phyloP scores from a whole-genome alignment of 2,329 filamentous ascomycete species.

The Lachnellula hyalina region DNA sequence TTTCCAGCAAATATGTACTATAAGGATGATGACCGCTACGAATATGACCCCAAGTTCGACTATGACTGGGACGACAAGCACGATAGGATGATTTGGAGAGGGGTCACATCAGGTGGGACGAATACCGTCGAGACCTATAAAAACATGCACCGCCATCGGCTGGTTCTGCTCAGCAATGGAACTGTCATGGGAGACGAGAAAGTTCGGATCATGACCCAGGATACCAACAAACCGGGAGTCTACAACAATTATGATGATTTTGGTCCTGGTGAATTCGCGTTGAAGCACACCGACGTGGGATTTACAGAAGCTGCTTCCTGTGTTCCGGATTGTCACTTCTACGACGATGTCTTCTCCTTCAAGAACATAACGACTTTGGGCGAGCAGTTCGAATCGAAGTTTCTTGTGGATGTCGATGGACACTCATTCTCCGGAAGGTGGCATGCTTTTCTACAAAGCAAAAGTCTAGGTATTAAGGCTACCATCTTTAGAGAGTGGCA shows the following conservation, averaged over 20 bases:
- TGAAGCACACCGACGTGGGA: slow-evolving; percentile 30
- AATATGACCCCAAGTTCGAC: slow-evolving; percentile 50
- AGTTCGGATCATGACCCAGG: slow-evolving; percentile 31
- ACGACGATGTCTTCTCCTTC: slow-evolving; percentile 40
- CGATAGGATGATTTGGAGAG: slow-evolving; percentile 56
- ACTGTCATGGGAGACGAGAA: slow-evolving; percentile 40
- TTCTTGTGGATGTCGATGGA: slow-evolving; percentile 72
- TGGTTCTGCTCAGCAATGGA: slow-evolving; percentile 49
- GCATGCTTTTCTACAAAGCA: slow-evolving; percentile 63
- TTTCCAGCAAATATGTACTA: slow-evolving; percentile 63
- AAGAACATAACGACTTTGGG: slow-evolving; percentile 51
- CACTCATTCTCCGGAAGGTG: slow-evolving; percentile 66
- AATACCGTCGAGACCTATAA: slow-evolving; percentile 46
- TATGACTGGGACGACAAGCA: slow-evolving; percentile 53
- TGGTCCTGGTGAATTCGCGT: slow-evolving; percentile 34
- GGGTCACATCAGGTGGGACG: slow-evolving; percentile 56
- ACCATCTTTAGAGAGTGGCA: slow-evolving; percentile 80
- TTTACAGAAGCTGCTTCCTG: slow-evolving; percentile 39
- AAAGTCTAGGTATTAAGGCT: slow-evolving; percentile 68
- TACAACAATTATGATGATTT: slow-evolving; percentile 37
- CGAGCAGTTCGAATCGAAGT: slow-evolving; percentile 58
- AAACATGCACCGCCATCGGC: slow-evolving; percentile 52
- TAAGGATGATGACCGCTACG: slow-evolving; percentile 51
- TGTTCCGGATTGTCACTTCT: slow-evolving; percentile 41
- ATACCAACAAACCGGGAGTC: slow-evolving; percentile 34